Conservation (phyloP, 805 yeast genomes). For the Yarrowia sp. region DNA sequence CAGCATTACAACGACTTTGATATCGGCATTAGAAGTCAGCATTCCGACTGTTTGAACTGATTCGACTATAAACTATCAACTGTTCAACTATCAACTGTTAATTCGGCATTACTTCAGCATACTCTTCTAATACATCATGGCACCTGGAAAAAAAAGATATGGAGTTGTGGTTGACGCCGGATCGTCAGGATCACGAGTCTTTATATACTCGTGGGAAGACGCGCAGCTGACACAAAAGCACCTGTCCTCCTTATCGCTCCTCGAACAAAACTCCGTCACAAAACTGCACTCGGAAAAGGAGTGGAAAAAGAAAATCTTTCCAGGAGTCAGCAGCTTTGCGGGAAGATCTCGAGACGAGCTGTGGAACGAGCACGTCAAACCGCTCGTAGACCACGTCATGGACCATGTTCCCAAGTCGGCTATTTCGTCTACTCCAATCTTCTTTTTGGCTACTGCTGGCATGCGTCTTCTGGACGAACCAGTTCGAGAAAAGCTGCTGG, state of each 20-base stretch:
- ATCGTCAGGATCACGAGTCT: constrained; percentile 84
- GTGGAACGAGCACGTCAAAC: constrained; percentile 54
- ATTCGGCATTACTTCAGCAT: too few species aligned
- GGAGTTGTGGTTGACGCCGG: constrained; percentile 84
- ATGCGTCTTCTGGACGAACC: constrained; percentile 71
- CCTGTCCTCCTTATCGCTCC: constrained; percentile 9
- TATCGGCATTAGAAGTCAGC: too few species aligned
- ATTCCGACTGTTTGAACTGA: too few species aligned
- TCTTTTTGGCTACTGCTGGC: constrained; percentile 94
- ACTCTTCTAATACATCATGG: neutral
- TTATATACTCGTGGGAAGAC: constrained; percentile 55
- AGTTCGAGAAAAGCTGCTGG: constrained; percentile 53
- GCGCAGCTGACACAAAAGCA: constrained; percentile 20
- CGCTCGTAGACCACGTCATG: constrained; percentile 66
- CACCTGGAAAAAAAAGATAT: neutral
- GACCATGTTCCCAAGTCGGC: constrained; percentile 62
- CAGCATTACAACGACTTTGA: too few species aligned
- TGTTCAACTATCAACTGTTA: too few species aligned
- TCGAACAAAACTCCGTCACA: constrained; percentile 31
- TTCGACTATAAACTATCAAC: too few species aligned
- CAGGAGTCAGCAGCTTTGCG: constrained; percentile 81
- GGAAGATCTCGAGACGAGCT: constrained; percentile 46
- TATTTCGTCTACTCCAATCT: constrained; percentile 73
- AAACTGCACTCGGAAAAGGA: constrained; percentile 35
- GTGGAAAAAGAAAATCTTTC: constrained; percentile 72